Base-by-base conservation (phyloP, 2,329 filamentous ascomycete genomes). In the Colletotrichum incanum region DNA sequence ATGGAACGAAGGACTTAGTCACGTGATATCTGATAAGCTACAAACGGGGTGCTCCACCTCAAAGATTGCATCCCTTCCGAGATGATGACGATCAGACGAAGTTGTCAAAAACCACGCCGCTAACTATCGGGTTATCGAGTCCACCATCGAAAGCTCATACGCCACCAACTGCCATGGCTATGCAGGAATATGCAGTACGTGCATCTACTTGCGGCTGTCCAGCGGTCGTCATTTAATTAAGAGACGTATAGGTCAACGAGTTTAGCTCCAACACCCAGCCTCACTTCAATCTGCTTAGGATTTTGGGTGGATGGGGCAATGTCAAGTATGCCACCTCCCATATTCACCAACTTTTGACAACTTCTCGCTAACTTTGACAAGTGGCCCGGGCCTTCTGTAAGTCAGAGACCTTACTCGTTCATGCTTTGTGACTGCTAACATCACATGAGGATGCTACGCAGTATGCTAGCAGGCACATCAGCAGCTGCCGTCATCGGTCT, bases 391-490 rank as follows among this genome's bases (percentile, higher is more conserved):
- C 11, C 61, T 70, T 11, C 55, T 70, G 61, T 70, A 14, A 2
- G 9, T n/a, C 54, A 12, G n/a, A 0, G 11, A n/a, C 0, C 18
- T 28, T 37, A 14, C 18, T 55, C 18, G 5, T 3, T n/a, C 2
- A 5, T 7, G 3, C 5, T n/a, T 18, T 26, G 18, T 26, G 26
- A 37, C 34, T 8, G 20, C 41, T 59, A 31, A 59, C 18, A 4
- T 31, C n/a, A 18, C 20, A 14, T n/a, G n/a, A 34, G 76, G 28
- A 77, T 77, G 76, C 72, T 77, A 8, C 76, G 75, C n/a, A 76
- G 76, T 60, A 74, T 77, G 70, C n/a, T 76, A 1, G 71, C 76
- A 18, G 76, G 76, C 9, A 76, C 73, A 18, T 75, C 73, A 0
- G 67, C 73, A 0, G 76, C 76, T 16, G 68, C 74, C 3, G 67